These are phyloP conservation scores for Crotalaria pallida DNA, from an alignment of 306 rosid species.

Conservation along the genomic window DNA sequence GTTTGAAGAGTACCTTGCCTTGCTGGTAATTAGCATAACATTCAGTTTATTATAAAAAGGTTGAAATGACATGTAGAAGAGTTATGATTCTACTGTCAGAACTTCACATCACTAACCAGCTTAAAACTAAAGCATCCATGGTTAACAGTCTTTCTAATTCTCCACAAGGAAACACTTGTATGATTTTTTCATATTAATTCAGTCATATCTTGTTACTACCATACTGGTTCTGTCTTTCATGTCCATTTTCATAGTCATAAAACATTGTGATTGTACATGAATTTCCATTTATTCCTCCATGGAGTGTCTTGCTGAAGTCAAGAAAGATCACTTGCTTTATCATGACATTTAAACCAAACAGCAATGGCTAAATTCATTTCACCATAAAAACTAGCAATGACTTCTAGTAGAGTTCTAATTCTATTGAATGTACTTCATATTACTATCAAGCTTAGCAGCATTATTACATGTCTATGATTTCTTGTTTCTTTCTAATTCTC, in stretches of 20 bases:
- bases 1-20: background rate
- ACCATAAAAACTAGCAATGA: too few relatives aligned
- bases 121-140: background rate
- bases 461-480: background rate
- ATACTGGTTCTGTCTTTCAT: too few relatives aligned
- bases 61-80: too few relatives aligned
- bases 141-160: background rate
- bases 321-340: too few relatives aligned
- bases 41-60: too few relatives aligned
- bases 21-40: too few relatives aligned
- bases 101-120: slow-evolving; percentile 5
- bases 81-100: background rate
- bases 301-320: too few relatives aligned
- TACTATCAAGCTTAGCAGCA: background rate
- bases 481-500: background rate
- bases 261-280: too few relatives aligned
- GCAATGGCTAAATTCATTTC: too few relatives aligned
- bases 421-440: background rate
- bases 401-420: background rate
- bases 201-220: background rate
- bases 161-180: background rate
- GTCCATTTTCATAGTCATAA: too few relatives aligned
- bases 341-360: too few relatives aligned
- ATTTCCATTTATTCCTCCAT: too few relatives aligned
- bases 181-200: background rate